These are phyloP conservation scores for Gossypium aridum DNA, from an alignment of 441 rosid species.

Conservation along the genomic window DNA sequence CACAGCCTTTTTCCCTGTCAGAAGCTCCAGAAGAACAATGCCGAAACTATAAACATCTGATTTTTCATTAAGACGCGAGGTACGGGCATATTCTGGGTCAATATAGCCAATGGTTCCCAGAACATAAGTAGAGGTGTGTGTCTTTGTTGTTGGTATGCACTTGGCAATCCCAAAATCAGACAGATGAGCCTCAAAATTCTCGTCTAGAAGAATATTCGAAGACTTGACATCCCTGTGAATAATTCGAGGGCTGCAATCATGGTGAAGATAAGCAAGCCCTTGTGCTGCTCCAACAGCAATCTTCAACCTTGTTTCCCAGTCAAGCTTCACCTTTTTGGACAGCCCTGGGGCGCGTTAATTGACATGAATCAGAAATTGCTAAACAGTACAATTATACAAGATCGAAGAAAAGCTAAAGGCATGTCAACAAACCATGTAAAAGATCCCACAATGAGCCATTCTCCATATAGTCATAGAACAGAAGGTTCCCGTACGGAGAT, in stretches of 20 bases:
- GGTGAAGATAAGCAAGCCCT: constrained; percentile 96
- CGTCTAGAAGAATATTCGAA: constrained; percentile 81
- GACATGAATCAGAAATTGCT: not conserved
- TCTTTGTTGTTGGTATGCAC: constrained; percentile 55
- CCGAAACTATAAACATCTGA: constrained; percentile 97
- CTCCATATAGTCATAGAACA: constrained; percentile 92
- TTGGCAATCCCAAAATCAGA: constrained; percentile 95
- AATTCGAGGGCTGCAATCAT: constrained; percentile 85
- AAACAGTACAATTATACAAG: no score
- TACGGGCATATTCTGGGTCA: constrained; percentile 93
- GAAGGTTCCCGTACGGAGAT: constrained; percentile 75
- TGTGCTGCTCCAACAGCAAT: constrained; percentile 91
- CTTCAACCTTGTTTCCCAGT: constrained; percentile 85
- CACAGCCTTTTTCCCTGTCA: constrained; percentile 93
- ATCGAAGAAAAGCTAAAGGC: not conserved
- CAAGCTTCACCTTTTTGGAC: constrained; percentile 74
- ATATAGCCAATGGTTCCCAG: constrained; percentile 93
- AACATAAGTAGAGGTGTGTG: constrained; percentile 83
- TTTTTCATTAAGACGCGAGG: constrained; percentile 76
- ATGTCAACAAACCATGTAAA: constrained; percentile 70
- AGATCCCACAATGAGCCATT: constrained; percentile 97
- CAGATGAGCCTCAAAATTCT: constrained; percentile 72
- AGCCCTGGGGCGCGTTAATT: constrained; percentile 36
- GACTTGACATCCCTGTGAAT: constrained; percentile 28
- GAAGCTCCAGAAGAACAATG: constrained; percentile 82